Base-by-base conservation (phyloP, 2,329 filamentous ascomycete species). In the Verticillium isaacii region DNA sequence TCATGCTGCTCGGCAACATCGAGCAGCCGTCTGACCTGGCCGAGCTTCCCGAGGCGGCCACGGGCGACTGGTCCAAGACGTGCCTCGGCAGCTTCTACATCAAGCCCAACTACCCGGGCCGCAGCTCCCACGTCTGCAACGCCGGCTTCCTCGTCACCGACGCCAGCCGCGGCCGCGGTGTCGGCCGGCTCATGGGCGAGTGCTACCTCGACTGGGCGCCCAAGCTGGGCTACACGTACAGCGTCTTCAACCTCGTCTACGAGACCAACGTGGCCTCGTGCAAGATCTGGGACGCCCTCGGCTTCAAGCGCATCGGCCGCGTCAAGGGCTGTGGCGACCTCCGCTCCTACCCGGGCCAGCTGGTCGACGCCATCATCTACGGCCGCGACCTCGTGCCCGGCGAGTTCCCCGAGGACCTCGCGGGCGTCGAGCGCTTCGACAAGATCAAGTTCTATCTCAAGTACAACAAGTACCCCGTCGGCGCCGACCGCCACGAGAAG, bases 361-460 rank as follows among this genome's bases (percentile, higher is more conserved):
- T 89, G 64, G 85, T 92, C 64, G 89, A 92, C 75, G 89, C 88
- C 71, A 91, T 92, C 73, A 91, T 92, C 65, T 92, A 90, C 76
- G 93, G 93, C 37, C 82, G 86, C 60, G 86, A 89, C 68, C 78
- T 87, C 64, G 72, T 73, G 56, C 82, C 78, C 65, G 77, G 72
- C 71, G 69, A 80, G 41, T 89, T 92, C 69, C 85, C 84, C 69
- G 92, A 95, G 73, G 91, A 95, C 74, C 89, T 91, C 73, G 89
- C 94, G 70, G 93, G 90, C 75, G 93, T 97, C 81, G 93, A 97
- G 79, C 91, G 95, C 68, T 98, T 98, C 81, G 94, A 97, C 82
- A 97, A 97, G 82, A 98, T 98, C 74, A 90, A 93, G 72, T 98
- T 91, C 81, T 98, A 98, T 77, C 87, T 98, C 72, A 96, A 96